Percentiles rank a stretch among this genome's conserved stretches.
phyloP scores from a whole-genome alignment of 805 yeast genomes.

The Kodamaea jinghongensis region DNA sequence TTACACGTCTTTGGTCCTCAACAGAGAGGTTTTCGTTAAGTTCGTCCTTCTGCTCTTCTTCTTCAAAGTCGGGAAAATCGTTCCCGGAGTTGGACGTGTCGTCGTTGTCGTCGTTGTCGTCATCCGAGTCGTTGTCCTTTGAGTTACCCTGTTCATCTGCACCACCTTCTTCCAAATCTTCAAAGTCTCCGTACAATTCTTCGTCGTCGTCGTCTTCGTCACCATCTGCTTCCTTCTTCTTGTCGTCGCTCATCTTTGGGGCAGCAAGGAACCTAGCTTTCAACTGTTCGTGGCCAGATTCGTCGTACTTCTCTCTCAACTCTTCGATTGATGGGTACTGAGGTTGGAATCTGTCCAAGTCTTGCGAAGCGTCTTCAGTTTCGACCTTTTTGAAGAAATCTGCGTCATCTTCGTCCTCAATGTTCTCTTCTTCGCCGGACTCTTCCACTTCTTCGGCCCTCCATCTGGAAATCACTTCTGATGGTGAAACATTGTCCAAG shows the following conservation, averaged over 20 bases:
- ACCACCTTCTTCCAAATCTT: constrained; percentile 33
- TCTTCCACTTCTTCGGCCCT: constrained; percentile 48
- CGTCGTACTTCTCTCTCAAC: constrained; percentile 46
- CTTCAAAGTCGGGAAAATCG: constrained; percentile 35
- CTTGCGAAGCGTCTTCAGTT: constrained; percentile 21
- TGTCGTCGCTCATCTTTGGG: constrained; percentile 42
- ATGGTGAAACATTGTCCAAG: constrained; percentile 72
- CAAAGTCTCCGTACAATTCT: constrained; percentile 39
- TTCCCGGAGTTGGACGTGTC: constrained; percentile 51
- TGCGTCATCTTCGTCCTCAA: constrained; percentile 31
- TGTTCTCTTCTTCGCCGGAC: constrained; percentile 38
- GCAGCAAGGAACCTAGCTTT: constrained; percentile 53
- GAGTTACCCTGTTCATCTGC: constrained; percentile 22
- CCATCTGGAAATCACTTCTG: constrained; percentile 73
- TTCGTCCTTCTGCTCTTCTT: constrained; percentile 42
- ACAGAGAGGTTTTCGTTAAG: constrained; percentile 48
- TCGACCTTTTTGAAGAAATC: constrained; percentile 56
- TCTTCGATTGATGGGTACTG: constrained; percentile 39
- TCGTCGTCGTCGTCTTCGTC: constrained; percentile 32
- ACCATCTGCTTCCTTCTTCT: constrained; percentile 20
- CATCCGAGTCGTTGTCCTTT: constrained; percentile 30
- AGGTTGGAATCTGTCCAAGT: constrained; percentile 39
- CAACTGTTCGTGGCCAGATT: constrained; percentile 38
- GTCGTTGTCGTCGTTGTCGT: constrained; percentile 20
- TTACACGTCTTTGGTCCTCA: constrained; percentile 73